These are phyloP conservation scores for Aspergillus sp. DNA, from an alignment of 2,329 filamentous ascomycete species.

Conservation along the genomic window DNA sequence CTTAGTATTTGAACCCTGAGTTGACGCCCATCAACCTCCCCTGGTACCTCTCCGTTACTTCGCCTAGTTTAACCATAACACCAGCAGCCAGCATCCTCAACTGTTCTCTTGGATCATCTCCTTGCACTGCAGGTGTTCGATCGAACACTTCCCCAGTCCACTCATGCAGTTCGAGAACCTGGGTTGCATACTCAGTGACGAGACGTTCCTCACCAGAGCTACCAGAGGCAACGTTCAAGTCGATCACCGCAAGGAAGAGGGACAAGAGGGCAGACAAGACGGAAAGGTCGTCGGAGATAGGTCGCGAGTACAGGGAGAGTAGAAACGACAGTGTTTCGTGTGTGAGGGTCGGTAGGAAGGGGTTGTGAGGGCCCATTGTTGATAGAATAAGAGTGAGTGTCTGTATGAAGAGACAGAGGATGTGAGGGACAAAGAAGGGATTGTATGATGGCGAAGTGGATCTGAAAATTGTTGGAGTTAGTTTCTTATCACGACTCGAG, in stretches of 20 bases:
- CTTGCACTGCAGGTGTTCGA: slow-evolving; percentile 46
- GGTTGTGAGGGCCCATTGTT: slow-evolving; percentile 74
- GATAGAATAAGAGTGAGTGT: slow-evolving; percentile 81
- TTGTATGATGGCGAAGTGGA: slow-evolving; percentile 45
- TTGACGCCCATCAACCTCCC: slow-evolving; percentile 70
- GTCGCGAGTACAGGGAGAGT: slow-evolving; percentile 59
- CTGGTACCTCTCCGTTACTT: slow-evolving; percentile 80
- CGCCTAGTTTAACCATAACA: slow-evolving; percentile 75
- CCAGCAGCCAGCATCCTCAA: slow-evolving; percentile 65
- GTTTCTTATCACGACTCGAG: background rate
- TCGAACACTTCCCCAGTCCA: slow-evolving; percentile 81
- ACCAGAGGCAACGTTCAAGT: slow-evolving; percentile 63
- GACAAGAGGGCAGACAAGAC: slow-evolving; percentile 76
- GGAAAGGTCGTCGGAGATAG: slow-evolving; percentile 58
- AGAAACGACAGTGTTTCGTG: slow-evolving; percentile 81
- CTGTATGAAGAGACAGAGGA: slow-evolving; percentile 78
- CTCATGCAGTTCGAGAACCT: slow-evolving; percentile 80
- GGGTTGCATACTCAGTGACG: slow-evolving; percentile 69
- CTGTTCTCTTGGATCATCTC: slow-evolving; percentile 46
- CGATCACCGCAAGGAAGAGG: slow-evolving; percentile 73
- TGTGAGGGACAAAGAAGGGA: slow-evolving; percentile 69
- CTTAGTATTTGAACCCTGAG: slow-evolving; percentile 44
- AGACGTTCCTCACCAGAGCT: slow-evolving; percentile 61
- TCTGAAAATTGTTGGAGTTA: slow-evolving; percentile 19
- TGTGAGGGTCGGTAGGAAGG: slow-evolving; percentile 75